Evolutionary conservation across 306 rosid species (phyloP).

Genomic region (Pachyrhizus erosus): DNA sequence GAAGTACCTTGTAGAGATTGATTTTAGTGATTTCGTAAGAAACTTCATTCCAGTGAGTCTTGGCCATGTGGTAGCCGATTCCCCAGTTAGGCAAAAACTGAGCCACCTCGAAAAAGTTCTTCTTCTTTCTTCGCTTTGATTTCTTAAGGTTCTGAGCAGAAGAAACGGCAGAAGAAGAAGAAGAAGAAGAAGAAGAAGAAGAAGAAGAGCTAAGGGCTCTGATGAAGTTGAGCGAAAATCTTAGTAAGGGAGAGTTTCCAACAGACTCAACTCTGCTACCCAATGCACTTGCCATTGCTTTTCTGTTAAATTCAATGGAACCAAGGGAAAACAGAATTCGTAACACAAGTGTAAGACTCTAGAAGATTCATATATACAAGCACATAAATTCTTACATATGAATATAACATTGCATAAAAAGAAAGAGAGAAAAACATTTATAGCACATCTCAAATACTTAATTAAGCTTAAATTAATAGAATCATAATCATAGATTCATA

Average conservation of each 20-base stretch:
- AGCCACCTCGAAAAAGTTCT: conserved; percentile 90
- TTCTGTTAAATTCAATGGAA: no score
- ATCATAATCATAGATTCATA: no score
- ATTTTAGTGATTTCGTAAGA: conserved; percentile 89
- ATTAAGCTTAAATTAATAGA: no score
- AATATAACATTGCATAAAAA: no score
- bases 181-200: conserved; percentile 51
- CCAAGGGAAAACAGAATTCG: no score
- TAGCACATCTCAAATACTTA: no score
- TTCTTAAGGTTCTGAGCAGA: conserved; percentile 57
- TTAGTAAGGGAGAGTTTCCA: conserved; percentile 53
- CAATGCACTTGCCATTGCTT: conserved; percentile 62
- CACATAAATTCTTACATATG: no score
- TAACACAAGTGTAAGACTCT: no score
- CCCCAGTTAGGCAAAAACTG: conserved; percentile 96
- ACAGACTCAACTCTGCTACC: conserved; percentile 46
- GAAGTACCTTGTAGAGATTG: conserved; percentile 85
- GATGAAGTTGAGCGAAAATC: conserved; percentile 53
- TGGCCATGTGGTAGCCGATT: conserved; percentile 88
- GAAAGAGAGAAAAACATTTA: no score
- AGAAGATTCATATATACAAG: no score
- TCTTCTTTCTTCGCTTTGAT: conserved; percentile 81
- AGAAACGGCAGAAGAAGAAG: conserved; percentile 40
- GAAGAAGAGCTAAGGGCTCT: conserved; percentile 62
- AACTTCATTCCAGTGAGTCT: conserved; percentile 83